Evolutionary conservation across 2,329 filamentous ascomycete species (phyloP).

Genomic region (Ophiostoma himal-ulmi): DNA sequence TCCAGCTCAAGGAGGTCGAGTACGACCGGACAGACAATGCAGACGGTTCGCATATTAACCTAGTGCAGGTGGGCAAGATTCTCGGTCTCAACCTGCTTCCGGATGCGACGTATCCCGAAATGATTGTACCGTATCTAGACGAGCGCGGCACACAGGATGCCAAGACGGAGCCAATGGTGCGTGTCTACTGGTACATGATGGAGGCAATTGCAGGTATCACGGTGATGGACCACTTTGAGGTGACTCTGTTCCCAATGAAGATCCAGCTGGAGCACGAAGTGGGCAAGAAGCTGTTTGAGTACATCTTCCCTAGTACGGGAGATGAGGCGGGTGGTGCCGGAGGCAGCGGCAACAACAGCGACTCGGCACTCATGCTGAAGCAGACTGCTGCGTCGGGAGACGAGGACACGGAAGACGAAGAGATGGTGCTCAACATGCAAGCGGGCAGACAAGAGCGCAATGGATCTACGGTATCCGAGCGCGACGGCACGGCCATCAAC

Average conservation of each 20-base stretch:
- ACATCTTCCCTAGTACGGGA: conserved; percentile 86
- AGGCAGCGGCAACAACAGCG: background rate
- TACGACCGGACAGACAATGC: conserved; percentile 96
- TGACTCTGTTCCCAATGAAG: conserved; percentile 86
- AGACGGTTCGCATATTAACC: conserved; percentile 92
- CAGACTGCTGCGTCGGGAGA: conserved; percentile 39
- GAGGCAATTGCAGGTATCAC: conserved; percentile 97
- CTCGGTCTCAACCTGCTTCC: conserved; percentile 84
- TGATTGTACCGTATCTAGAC: conserved; percentile 85
- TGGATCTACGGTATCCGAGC: conserved; percentile 27
- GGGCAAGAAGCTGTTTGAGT: conserved; percentile 89
- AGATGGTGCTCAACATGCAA: conserved; percentile 26
- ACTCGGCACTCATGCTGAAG: background rate
- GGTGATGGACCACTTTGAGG: conserved; percentile 94
- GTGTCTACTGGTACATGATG: conserved; percentile 96
- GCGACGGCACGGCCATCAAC: conserved; percentile 39
- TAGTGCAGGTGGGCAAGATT: conserved; percentile 80
- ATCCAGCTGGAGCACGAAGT: conserved; percentile 90
- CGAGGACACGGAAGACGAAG: conserved; percentile 37
- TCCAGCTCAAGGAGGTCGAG: conserved; percentile 83
- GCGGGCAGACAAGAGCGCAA: conserved; percentile 26
- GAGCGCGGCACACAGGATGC: conserved; percentile 48
- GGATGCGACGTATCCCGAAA: conserved; percentile 89
- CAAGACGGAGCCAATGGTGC: conserved; percentile 72
- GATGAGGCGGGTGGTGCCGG: conserved; percentile 25